Evolutionary conservation across 116 monocot species (phyloP).

Genomic region (Phalaenopsis hybrid): DNA sequence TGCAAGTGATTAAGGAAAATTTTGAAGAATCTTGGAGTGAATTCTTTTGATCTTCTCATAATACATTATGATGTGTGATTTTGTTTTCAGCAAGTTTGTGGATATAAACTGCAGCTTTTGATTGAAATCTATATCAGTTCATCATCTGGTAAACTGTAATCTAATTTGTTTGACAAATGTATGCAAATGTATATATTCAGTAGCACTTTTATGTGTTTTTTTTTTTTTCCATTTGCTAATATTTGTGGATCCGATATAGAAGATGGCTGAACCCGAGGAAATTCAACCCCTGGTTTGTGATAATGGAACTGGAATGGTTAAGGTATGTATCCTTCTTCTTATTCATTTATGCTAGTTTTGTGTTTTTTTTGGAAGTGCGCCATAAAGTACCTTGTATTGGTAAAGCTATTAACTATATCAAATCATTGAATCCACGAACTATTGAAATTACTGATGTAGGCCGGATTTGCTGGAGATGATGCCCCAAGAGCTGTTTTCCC

Average conservation of each 20-base stretch:
- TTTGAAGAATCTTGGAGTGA: neutral
- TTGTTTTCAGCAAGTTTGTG: neutral
- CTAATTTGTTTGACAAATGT: neutral
- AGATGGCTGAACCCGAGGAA: slow-evolving; percentile 19
- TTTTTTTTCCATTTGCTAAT: neutral
- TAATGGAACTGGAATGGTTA: slow-evolving; percentile 22
- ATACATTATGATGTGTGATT: neutral
- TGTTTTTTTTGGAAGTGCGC: neutral
- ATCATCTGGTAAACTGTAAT: neutral
- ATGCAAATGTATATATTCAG: neutral
- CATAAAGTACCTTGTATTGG: neutral
- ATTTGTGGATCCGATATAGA: slow-evolving; percentile 1
- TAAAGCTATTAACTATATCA: neutral
- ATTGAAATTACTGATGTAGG: slow-evolving; percentile 14
- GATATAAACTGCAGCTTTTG: neutral
- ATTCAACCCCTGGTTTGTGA: slow-evolving; percentile 19
- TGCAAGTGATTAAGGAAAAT: neutral
- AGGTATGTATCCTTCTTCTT: slow-evolving; percentile 4
- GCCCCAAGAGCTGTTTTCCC: slow-evolving; percentile 53
- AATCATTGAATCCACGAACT: too few species aligned
- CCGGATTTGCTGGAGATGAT: slow-evolving; percentile 61
- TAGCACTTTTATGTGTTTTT: neutral
- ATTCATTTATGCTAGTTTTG: neutral
- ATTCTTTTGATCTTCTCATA: neutral
- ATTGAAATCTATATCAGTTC: too few species aligned